Base-by-base conservation (phyloP, 805 yeast species). In the Pichia gijzeniarum region DNA sequence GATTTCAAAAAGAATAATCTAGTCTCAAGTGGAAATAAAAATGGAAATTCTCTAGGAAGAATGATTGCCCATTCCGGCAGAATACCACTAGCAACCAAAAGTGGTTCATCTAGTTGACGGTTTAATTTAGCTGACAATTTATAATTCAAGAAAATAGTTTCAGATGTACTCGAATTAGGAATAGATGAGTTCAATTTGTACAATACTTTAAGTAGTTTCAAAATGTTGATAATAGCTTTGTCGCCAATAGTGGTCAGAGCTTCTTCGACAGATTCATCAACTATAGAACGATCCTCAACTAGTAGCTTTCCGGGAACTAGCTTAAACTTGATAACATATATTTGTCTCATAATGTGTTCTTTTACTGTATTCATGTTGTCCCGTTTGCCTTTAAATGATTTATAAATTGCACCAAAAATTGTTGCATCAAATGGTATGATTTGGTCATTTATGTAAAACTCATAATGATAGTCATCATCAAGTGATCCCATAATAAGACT, bases 71-170 rank as follows among this genome's bases (percentile, higher is more conserved):
- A 91, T 7, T 76, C 76, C 0, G 98, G 98, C 35, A 91, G 60
- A 2, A 85, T 76, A 0, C 91, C 93, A 59, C 95, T 80, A 0
- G 95, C 91, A 22, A 91, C 91, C 16, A 89, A 73, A 44, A 90
- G 67, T 0, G 95, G 93, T 51, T 91, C 97, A 54, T 90, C 96
- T 36, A 91, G 63, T 62, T 90, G 97, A 40, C 95, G 70, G 46
- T 85, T 83, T 44, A 93, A 67, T 60, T 90, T 91, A 0, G 95
- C 95, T 6, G 95, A 82, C 17, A 91, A 61, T 56, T 89, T 89
- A 64, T 87, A 79, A 59, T 86, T 89, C 54, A 81, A 66, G 56
- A 88, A 90, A 12, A 59, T 36, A 2, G 61, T 53, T 7, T 55
- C 60, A 1, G 65, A 55, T 6, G 64, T 60, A 10, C 60, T 63